Conservation (phyloP, 1,139 yeast species). For the Suhomyces bribrorum region DNA sequence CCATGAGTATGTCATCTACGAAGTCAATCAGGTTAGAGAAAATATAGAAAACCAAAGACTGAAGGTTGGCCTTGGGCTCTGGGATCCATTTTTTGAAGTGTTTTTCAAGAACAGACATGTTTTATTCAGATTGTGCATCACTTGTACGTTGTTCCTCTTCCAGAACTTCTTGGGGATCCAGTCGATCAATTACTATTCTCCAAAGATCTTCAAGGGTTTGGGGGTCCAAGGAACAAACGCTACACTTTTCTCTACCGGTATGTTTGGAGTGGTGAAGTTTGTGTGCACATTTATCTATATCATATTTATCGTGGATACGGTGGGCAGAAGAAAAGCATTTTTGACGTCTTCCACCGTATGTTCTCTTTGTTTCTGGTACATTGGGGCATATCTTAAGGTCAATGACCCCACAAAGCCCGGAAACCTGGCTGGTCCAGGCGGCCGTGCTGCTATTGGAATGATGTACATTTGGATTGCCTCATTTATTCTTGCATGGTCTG, state of each 20-base stretch:
- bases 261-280: constrained; percentile 46
- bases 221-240: constrained; percentile 44
- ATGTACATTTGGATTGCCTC: constrained; percentile 49
- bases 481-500: constrained; percentile 47
- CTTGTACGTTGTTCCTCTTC: constrained; percentile 38
- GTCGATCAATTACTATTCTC: constrained; percentile 49
- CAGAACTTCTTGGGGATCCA: constrained; percentile 50
- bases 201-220: constrained; percentile 40
- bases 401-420: constrained; percentile 42
- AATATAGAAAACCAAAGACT: constrained; percentile 28
- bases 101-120: constrained; percentile 31
- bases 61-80: constrained; percentile 38
- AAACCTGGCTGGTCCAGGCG: constrained; percentile 41
- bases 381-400: constrained; percentile 42
- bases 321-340: constrained; percentile 43
- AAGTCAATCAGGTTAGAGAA: constrained; percentile 30
- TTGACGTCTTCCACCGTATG: constrained; percentile 41
- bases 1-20: constrained; percentile 40
- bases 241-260: constrained; percentile 43
- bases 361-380: constrained; percentile 45
- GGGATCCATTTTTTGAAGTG: constrained; percentile 42
- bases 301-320: constrained; percentile 38
- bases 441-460: constrained; percentile 44
- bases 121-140: constrained; percentile 32
- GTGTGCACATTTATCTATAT: constrained; percentile 40